A percentile compares a stretch with the other conserved stretches of the same genome.
Evolutionary conservation across 306 rosid genomes (phyloP).

Genomic region (Fragaria iinumae): DNA sequence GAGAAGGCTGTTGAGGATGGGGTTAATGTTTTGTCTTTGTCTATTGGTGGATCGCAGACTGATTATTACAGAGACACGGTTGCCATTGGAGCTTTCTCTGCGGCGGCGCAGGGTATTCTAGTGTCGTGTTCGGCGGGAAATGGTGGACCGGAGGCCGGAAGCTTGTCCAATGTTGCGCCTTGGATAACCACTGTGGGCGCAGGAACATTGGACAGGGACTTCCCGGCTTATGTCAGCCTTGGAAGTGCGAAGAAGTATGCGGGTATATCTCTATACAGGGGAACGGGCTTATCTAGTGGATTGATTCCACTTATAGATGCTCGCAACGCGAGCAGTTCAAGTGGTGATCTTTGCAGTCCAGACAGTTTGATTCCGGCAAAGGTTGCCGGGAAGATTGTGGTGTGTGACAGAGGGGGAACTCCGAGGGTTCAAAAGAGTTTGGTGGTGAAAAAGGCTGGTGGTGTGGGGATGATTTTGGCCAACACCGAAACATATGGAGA

Average conservation of each 20-base stretch:
- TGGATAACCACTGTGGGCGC: constrained; percentile 88
- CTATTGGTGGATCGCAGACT: constrained; percentile 57
- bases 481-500: constrained; percentile 66
- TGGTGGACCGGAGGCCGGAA: constrained; percentile 49
- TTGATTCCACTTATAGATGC: constrained; percentile 66
- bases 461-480: constrained; percentile 73
- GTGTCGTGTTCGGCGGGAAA: constrained; percentile 88
- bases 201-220: constrained; percentile 89
- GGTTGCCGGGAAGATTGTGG: constrained; percentile 77
- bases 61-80: constrained; percentile 57
- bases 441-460: constrained; percentile 79
- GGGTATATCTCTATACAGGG: constrained; percentile 68
- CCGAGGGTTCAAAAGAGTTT: constrained; percentile 56
- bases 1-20: constrained; percentile 86
- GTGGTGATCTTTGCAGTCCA: constrained; percentile 40
- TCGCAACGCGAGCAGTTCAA: constrained; percentile 40
- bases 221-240: constrained; percentile 60
- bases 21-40: constrained; percentile 69
- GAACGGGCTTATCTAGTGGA: constrained; percentile 40
- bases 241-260: constrained; percentile 60
- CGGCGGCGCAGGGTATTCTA: constrained; percentile 59
- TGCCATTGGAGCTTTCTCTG: constrained; percentile 75
- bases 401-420: constrained; percentile 76
- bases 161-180: constrained; percentile 70
- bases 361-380: constrained; percentile 48